Conservation (phyloP, 2,329 filamentous ascomycete species). For the Penicillium sp. region DNA sequence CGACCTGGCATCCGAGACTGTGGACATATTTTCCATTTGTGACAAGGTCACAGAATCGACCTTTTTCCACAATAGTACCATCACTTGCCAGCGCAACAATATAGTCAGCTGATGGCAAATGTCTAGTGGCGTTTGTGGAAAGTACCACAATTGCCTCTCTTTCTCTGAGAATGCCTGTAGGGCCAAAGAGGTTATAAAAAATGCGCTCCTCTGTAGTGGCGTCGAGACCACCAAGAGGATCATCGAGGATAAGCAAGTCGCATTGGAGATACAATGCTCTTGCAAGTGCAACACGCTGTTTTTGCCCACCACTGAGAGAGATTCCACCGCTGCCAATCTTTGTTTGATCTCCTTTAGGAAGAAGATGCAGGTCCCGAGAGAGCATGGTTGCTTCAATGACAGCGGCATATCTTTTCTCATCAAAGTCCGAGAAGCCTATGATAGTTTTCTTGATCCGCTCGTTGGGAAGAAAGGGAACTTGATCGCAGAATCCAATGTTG, state of each 20-base stretch:
- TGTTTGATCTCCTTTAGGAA: background rate
- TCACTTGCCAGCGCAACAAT: background rate
- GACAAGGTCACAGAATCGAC: background rate
- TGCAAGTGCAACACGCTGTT: conserved; percentile 4
- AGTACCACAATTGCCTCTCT: background rate
- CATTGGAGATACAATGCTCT: conserved; percentile 2
- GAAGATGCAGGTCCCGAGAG: background rate
- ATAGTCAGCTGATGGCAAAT: background rate
- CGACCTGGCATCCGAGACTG: background rate
- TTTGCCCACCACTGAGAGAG: conserved; percentile 5
- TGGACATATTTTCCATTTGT: background rate
- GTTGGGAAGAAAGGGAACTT: background rate
- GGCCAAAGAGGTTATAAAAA: background rate
- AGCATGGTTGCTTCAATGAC: background rate
- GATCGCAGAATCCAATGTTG: background rate
- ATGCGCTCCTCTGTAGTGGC: background rate
- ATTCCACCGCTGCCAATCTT: background rate
- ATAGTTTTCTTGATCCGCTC: background rate
- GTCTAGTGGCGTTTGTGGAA: background rate
- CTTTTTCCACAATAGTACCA: background rate
- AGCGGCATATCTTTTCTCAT: background rate
- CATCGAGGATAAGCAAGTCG: background rate
- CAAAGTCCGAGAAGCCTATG: background rate
- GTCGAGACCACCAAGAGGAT: background rate
- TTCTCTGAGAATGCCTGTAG: background rate